Evolutionary conservation across 2,329 filamentous ascomycete species (phyloP).

Genomic region (Trichoderma atrobrunneum): DNA sequence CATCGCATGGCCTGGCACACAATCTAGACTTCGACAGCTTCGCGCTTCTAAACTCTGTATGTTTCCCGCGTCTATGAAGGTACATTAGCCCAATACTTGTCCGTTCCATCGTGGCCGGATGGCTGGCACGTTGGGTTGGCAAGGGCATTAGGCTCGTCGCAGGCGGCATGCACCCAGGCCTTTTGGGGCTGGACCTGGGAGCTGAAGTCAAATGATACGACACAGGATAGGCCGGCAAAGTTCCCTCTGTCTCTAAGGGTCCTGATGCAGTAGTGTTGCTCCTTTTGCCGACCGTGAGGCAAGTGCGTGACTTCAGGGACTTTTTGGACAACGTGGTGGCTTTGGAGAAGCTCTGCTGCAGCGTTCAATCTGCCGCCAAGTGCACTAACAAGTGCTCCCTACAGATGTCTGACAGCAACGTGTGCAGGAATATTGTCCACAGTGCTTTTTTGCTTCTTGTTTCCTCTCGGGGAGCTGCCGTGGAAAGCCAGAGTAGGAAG

Average conservation of each 20-base stretch:
- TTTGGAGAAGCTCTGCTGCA: neutral
- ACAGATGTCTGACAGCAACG: neutral
- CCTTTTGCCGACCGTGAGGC: neutral
- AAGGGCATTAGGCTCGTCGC: neutral
- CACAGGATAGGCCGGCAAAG: slow-evolving; percentile 8
- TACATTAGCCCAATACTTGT: neutral
- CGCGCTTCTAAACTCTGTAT: neutral
- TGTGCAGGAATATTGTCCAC: neutral
- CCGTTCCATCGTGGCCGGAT: neutral
- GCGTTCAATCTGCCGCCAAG: neutral
- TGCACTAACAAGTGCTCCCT: neutral
- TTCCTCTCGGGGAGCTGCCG: neutral
- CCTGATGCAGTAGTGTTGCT: slow-evolving; percentile 3
- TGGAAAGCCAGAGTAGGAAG: neutral
- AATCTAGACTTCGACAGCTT: neutral
- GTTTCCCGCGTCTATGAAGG: neutral
- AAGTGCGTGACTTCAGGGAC: neutral
- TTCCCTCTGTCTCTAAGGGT: neutral
- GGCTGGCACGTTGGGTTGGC: neutral
- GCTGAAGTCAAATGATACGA: neutral
- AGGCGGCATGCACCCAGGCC: neutral
- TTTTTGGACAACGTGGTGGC: neutral
- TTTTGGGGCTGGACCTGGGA: neutral
- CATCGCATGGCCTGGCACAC: neutral
- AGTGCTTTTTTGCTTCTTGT: neutral